Percentiles rank a stretch among this genome's conserved stretches.
Conservation (phyloP, 768 basidiomycete species). For the Rhodotorula paludigena region DNA sequence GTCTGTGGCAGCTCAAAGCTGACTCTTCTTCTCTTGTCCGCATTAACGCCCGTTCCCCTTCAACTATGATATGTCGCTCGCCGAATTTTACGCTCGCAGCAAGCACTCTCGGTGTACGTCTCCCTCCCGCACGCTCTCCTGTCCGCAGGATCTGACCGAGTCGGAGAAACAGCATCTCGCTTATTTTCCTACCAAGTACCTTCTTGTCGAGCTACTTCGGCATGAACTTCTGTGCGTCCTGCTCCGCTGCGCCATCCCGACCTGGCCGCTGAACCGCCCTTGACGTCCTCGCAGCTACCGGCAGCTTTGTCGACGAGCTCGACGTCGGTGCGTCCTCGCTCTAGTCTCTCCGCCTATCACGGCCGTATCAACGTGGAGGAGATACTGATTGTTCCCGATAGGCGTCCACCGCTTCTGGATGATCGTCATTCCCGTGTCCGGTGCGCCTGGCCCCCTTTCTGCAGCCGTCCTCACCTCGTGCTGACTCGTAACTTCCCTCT, state of each 20-base stretch:
- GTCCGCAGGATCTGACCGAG: too few relatives aligned
- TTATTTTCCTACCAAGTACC: not conserved
- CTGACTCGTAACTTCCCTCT: not conserved
- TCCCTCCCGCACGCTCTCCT: not conserved
- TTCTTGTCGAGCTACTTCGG: not conserved
- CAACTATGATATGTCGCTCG: too few relatives aligned
- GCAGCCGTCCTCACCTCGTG: not conserved
- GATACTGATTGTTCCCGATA: too few relatives aligned
- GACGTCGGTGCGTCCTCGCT: not conserved
- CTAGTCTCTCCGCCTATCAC: too few relatives aligned
- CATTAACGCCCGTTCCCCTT: too few relatives aligned
- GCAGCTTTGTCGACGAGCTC: conserved; percentile 4
- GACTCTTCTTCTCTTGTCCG: too few relatives aligned
- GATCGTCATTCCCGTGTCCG: conserved; percentile 1
- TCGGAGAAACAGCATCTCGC: too few relatives aligned
- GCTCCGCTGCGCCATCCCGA: not conserved
- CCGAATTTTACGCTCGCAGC: not conserved
- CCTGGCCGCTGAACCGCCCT: not conserved
- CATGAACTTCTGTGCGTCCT: conserved; percentile 1
- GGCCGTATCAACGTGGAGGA: too few relatives aligned
- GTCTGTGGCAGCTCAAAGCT: not conserved
- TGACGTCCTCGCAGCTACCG: not conserved
- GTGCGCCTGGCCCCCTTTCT: not conserved
- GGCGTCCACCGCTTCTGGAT: not conserved
- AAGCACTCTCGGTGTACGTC: not conserved